Base-by-base conservation (phyloP, 2,329 filamentous ascomycete species). In the Microsporum audouinii region DNA sequence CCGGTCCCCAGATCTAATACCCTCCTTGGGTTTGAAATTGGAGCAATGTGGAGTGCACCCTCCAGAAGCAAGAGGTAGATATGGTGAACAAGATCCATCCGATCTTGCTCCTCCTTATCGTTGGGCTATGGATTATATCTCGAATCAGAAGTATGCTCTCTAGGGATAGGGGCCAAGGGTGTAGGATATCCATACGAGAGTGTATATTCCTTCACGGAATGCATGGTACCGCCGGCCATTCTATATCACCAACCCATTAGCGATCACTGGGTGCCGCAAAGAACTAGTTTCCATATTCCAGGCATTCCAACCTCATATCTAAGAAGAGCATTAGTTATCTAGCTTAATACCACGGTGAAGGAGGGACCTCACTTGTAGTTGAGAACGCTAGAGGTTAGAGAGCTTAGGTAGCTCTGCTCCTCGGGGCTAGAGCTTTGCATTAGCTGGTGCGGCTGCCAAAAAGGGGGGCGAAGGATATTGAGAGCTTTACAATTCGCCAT, bases 1-100 rank as follows among this genome's bases (percentile, higher is more conserved):
- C 84, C 84, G 5, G 81, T 84, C 56, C 82, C 82, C 7, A 85
- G 73, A 66, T 85, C 82, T 7, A 85, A 73, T 12, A 84, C 78
- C 29, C 75, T 74, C 61, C 77, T 69, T 2, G 76, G 74, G n/a
- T 74, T 67, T 10, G 71, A 66, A 2, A 82, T 67, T 12, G 80
- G 79, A 5, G 78, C 75, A 53, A 77, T 72, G 68, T 76, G 78
- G 41, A 83, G 68, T 43, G 70, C 70, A 39, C 75, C 76, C 43
- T 75, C 71, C 43, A 79, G 75, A 36, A 79, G 66, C 47, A 80
- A 62, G 56, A 77, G 78, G 69, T 79, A 78, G 66, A 84, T 76
- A 65, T 82, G 77, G 69, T 84, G 80, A 65, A 81, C 78, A 64
- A 81, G 71, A 63, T 84, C 80, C 36, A 64, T 49, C 5, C 62